Conservation (phyloP, 257 asterid genomes). For the Cynanchum wilfordii region DNA sequence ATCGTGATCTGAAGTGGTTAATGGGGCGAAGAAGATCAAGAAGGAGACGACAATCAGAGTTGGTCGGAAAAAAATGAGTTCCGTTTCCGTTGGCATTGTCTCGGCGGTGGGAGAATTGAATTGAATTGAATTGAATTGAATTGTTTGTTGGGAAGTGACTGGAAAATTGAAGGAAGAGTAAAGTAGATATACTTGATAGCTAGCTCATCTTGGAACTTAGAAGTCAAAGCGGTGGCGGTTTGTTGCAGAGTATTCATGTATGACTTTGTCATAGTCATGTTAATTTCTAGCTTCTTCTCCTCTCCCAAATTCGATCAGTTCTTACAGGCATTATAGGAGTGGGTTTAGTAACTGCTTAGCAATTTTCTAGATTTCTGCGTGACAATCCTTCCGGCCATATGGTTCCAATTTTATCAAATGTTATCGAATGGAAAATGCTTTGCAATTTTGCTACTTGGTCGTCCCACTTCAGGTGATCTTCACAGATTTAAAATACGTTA, state of each 20-base stretch:
- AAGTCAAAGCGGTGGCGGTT: slow-evolving; percentile 9
- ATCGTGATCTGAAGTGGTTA: slow-evolving; percentile 50
- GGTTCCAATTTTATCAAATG: no score
- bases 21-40: slow-evolving; percentile 28
- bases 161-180: slow-evolving; percentile 21
- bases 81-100: slow-evolving; percentile 40
- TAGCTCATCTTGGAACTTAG: slow-evolving; percentile 22
- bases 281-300: no score
- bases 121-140: background rate
- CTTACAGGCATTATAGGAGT: no score
- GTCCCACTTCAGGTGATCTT: no score
- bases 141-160: background rate
- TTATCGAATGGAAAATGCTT: no score
- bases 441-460: no score
- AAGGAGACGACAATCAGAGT: slow-evolving; percentile 18
- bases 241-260: background rate
- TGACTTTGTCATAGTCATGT: no score
- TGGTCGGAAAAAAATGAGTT: slow-evolving; percentile 18
- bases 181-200: background rate
- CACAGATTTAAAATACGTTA: no score
- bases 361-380: no score
- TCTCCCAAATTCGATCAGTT: no score
- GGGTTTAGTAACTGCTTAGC: no score
- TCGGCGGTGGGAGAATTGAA: slow-evolving; percentile 8
- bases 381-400: no score